A percentile compares a stretch with the other conserved stretches of the same genome.
Conservation (phyloP, 805 yeast species). For the Tetrapisispora fleetii region DNA sequence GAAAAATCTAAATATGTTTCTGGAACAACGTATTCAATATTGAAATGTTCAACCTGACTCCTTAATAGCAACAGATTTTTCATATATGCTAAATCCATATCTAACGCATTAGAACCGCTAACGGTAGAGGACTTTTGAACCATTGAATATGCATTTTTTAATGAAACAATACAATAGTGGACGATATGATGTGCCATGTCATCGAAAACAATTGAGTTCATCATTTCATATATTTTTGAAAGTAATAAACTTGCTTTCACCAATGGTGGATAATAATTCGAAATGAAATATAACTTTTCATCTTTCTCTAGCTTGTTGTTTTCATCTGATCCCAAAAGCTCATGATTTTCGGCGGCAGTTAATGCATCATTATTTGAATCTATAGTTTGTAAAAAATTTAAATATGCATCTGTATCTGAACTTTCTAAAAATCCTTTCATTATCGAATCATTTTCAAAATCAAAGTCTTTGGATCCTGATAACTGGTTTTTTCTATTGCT, state of each 20-base stretch:
- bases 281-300: conserved; percentile 13
- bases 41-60: conserved; percentile 63
- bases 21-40: conserved; percentile 62
- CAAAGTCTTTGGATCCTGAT: background rate
- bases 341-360: conserved; percentile 6
- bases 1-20: conserved; percentile 76
- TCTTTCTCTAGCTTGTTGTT: background rate
- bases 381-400: background rate
- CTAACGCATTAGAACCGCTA: conserved; percentile 27
- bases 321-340: background rate
- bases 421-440: background rate
- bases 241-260: conserved; percentile 57
- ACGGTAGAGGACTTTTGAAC: conserved; percentile 33
- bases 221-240: conserved; percentile 69
- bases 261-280: conserved; percentile 61
- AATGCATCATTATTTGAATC: background rate
- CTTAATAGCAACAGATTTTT: conserved; percentile 63
- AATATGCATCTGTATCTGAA: background rate
- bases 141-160: conserved; percentile 44
- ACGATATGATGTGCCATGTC: conserved; percentile 82
- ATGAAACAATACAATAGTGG: conserved; percentile 60
- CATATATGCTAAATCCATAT: conserved; percentile 56
- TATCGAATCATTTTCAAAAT: conserved; percentile 2
- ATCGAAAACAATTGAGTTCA: conserved; percentile 71
- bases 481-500: conserved; percentile 32